phyloP scores from a whole-genome alignment of 352 stramenopile genomes.

The Thalassiosira hispida region DNA sequence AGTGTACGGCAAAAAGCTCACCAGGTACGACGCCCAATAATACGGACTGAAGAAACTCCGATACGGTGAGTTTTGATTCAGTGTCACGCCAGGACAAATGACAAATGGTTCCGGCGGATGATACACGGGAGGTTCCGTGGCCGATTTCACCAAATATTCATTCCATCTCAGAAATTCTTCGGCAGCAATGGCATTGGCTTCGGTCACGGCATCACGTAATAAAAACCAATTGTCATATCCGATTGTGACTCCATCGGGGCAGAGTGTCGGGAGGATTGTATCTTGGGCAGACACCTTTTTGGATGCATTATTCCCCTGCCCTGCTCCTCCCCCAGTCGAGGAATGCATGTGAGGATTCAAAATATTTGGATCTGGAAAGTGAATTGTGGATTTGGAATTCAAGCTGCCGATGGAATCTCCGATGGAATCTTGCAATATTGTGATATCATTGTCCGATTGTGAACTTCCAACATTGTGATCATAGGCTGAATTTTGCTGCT shows the following conservation, averaged over 20 bases:
- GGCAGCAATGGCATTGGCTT: constrained; percentile 67
- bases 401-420: background rate
- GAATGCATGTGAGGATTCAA: background rate
- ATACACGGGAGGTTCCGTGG: constrained; percentile 41
- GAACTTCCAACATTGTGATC: background rate
- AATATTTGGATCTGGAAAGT: too few species aligned
- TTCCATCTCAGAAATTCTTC: constrained; percentile 68
- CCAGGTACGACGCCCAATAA: constrained; percentile 17
- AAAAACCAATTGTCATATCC: constrained; percentile 70
- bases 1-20: constrained; percentile 13
- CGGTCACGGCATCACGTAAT: constrained; percentile 61
- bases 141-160: constrained; percentile 59
- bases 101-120: constrained; percentile 56
- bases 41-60: constrained; percentile 4
- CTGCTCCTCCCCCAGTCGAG: background rate
- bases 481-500: background rate
- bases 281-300: background rate
- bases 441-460: background rate
- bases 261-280: constrained; percentile 46
- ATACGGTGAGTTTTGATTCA: constrained; percentile 32
- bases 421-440: constrained; percentile 2
- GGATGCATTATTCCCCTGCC: background rate
- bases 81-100: constrained; percentile 66
- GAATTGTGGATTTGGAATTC: constrained; percentile 10
- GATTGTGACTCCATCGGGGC: constrained; percentile 60